These are phyloP conservation scores for Udeniomyces megalosporus DNA, from an alignment of 768 basidiomycete species.

Conservation along the genomic window DNA sequence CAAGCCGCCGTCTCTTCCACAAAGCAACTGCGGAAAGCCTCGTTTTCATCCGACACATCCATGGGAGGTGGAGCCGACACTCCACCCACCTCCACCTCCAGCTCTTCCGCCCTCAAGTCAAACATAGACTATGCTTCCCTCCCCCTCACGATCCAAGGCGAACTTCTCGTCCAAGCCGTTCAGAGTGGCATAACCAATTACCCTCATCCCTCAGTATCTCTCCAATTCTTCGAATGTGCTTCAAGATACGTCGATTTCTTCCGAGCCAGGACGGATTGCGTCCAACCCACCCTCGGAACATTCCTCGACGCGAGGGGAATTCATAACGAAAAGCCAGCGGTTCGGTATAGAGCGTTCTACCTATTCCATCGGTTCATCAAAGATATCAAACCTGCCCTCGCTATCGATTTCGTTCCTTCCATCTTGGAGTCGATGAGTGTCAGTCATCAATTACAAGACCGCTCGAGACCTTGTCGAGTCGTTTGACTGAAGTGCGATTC, in stretches of 20 bases:
- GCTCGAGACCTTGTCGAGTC: too few relatives aligned
- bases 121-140: constrained; percentile 34
- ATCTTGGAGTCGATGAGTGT: constrained; percentile 42
- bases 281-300: constrained; percentile 69
- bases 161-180: constrained; percentile 70
- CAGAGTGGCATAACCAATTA: constrained; percentile 65
- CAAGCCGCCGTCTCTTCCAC: constrained; percentile 17
- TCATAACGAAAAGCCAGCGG: constrained; percentile 53
- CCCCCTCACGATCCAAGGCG: constrained; percentile 75
- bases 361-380: constrained; percentile 84
- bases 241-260: constrained; percentile 94
- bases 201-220: constrained; percentile 64
- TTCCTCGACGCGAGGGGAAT: constrained; percentile 79
- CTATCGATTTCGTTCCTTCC: constrained; percentile 48
- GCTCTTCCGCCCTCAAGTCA: not conserved
- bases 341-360: constrained; percentile 70
- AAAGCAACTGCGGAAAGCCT: constrained; percentile 3
- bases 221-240: constrained; percentile 85
- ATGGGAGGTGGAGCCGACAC: not conserved
- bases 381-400: constrained; percentile 61
- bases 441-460: constrained; percentile 17
- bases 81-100: not conserved
- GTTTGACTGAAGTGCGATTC: not conserved
- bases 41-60: constrained; percentile 11
- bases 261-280: constrained; percentile 76